These are phyloP conservation scores for Sugiyamaella smithiae DNA, from an alignment of 805 yeast species.

Conservation along the genomic window DNA sequence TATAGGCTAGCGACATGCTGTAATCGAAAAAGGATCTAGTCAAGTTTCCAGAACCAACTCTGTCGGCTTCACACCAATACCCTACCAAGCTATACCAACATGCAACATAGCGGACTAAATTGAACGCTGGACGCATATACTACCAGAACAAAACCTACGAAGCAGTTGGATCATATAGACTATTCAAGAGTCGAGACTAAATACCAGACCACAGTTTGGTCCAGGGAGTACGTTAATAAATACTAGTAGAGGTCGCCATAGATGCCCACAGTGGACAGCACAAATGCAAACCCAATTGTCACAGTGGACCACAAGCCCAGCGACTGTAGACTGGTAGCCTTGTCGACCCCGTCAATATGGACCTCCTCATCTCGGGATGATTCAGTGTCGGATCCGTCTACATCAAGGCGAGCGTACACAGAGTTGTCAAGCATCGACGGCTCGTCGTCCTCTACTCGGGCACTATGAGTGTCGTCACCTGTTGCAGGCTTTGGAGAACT, in stretches of 20 bases:
- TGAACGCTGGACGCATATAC: no score
- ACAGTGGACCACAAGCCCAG: conserved; percentile 17
- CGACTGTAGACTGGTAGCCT: not conserved
- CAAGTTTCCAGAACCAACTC: no score
- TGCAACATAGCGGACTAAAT: no score
- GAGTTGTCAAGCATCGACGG: conserved; percentile 22
- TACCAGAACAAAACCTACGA: no score
- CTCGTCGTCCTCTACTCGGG: conserved; percentile 10
- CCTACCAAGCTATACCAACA: no score
- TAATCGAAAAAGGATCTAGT: no score
- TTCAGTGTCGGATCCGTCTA: conserved; percentile 8
- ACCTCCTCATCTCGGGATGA: conserved; percentile 5
- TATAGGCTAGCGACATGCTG: no score
- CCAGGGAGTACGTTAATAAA: no score
- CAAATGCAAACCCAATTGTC: conserved; percentile 21
- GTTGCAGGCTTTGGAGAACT: not conserved
- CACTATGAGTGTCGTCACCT: not conserved
- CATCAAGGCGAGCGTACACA: conserved; percentile 17
- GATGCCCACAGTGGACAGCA: conserved; percentile 26
- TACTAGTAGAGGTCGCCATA: conserved; percentile 25
- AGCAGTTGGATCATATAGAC: no score
- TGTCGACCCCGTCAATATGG: not conserved
- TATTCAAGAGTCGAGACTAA: no score
- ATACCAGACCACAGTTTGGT: no score
- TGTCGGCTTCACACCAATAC: no score